Conservation (phyloP, 805 yeast genomes). For the Kodamaea kakaduensis region DNA sequence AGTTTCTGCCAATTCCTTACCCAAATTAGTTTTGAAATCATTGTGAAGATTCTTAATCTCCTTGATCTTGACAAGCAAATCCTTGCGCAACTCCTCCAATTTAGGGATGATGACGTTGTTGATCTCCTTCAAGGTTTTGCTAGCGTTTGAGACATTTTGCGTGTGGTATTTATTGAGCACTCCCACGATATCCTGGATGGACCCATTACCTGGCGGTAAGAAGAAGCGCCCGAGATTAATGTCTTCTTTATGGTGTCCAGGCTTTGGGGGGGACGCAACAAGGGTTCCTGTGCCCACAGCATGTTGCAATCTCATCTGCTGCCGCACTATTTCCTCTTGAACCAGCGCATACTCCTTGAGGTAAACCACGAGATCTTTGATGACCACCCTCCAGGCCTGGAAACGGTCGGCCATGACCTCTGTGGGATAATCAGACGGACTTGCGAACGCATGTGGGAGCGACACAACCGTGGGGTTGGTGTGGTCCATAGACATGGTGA, state of each 20-base stretch:
- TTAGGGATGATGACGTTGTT: slow-evolving; percentile 48
- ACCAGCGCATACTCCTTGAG: slow-evolving; percentile 76
- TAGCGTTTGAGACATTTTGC: slow-evolving; percentile 33
- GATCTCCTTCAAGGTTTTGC: slow-evolving; percentile 48
- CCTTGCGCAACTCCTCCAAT: slow-evolving; percentile 58
- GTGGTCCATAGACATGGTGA: slow-evolving; percentile 12
- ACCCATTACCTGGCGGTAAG: slow-evolving; percentile 71
- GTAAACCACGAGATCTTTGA: slow-evolving; percentile 70
- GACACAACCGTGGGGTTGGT: slow-evolving; percentile 38
- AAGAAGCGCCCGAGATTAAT: slow-evolving; percentile 50
- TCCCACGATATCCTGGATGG: slow-evolving; percentile 79
- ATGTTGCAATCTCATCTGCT: slow-evolving; percentile 74
- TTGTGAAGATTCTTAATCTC: slow-evolving; percentile 79
- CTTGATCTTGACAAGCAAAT: slow-evolving; percentile 76
- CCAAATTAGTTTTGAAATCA: slow-evolving; percentile 77
- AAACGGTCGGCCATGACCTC: slow-evolving; percentile 82
- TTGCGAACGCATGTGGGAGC: slow-evolving; percentile 34
- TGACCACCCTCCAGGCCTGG: slow-evolving; percentile 79
- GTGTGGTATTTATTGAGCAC: slow-evolving; percentile 51
- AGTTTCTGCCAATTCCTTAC: slow-evolving; percentile 49
- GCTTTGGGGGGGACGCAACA: slow-evolving; percentile 5
- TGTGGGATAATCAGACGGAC: slow-evolving; percentile 58
- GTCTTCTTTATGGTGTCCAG: slow-evolving; percentile 24
- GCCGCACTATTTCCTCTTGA: slow-evolving; percentile 85
- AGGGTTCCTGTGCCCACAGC: slow-evolving; percentile 40